Evolutionary conservation across 176 grass and related monocot species (phyloP), one percentile per base, ranked within the genome.

Genomic region (Carex myosuroides): DNA sequence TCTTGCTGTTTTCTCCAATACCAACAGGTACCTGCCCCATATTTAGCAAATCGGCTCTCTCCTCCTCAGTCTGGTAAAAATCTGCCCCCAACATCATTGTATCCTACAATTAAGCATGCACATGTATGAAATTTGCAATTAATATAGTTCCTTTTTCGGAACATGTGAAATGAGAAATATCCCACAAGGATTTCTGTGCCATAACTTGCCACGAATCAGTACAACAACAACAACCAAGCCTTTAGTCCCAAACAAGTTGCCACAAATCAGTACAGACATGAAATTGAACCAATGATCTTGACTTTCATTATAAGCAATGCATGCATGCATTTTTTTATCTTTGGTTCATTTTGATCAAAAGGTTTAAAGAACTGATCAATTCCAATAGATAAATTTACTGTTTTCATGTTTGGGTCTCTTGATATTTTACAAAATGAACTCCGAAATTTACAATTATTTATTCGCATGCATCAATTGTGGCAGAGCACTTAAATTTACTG

Each of bases 51-150:
- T 86, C 78, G 42, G 76, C 85, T 90, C 92, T 88, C 84, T 94
- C 92, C 66, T 76, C 86, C 70, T 92, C 90, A 81, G 92, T 92
- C 79, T 92, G 92, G 78, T 94, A 94, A 59, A 85, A 92, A 87
- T 94, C 92, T 92, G 92, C 90, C 64, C 92, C 90, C 88, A 94
- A 89, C 92, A 94, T 92, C 92, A 94, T 94, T 42, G 92, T 90
- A 63, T 94, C 88, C 92, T 92, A 86, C 39, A 88, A 64, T 16
- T 66, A 87, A 58, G 16, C 24, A 78, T 55, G 52, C 14, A 30
- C 5, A 78, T 78, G 73, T 78, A 56, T 33, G 26, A 78, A 55
- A 9, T 78, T 16, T 22, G 14, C 13, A 78, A 57, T 78, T 57
- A 32, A 52, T 35, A 16, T 16, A 33, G 50, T 78, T 78, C 73